A percentile compares a stretch with the other conserved stretches of the same genome.
phyloP scores from a whole-genome alignment of 495 filamentous ascomycete genomes.

The Talaromyces trachyspermus region DNA sequence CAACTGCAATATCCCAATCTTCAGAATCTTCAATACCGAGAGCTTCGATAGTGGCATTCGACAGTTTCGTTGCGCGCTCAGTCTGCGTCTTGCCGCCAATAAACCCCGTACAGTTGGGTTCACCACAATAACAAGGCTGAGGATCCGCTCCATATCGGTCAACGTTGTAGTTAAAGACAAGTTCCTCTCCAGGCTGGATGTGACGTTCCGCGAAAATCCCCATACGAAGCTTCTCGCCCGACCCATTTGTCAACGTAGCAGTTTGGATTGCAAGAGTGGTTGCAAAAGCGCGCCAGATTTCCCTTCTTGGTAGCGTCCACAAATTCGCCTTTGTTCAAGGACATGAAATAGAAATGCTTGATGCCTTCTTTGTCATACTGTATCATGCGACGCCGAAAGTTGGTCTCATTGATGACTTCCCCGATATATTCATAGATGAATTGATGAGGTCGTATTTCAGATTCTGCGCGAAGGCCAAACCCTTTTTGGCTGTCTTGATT shows the following conservation, averaged over 20 bases:
- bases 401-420: conserved; percentile 89
- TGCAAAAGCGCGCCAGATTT: conserved; percentile 94
- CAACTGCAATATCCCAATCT: conserved; percentile 81
- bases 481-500: conserved; percentile 98
- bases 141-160: conserved; percentile 96
- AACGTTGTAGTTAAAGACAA: conserved; percentile 99
- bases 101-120: conserved; percentile 90
- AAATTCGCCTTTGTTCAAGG: conserved; percentile 90
- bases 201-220: conserved; percentile 91
- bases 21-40: conserved; percentile 92
- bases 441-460: conserved; percentile 66
- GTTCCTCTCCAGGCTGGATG: conserved; percentile 84
- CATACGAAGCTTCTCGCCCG: conserved; percentile 97
- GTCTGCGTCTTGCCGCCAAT: conserved; percentile 98
- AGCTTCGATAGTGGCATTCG: conserved; percentile 85
- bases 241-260: conserved; percentile 99
- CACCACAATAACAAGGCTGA: conserved; percentile 93
- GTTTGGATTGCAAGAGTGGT: conserved; percentile 98
- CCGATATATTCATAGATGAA: conserved; percentile 99
- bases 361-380: conserved; percentile 94
- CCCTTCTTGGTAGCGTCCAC: conserved; percentile 97
- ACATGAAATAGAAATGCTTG: conserved; percentile 99
- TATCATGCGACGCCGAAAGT: conserved; percentile 79
- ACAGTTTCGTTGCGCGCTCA: conserved; percentile 85
- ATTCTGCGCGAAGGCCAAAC: conserved; percentile 79